Evolutionary conservation across 2,329 filamentous ascomycete genomes (phyloP), one percentile per base, ranked within the genome.

Genomic region (Sclerotinia sclerotiorum): DNA sequence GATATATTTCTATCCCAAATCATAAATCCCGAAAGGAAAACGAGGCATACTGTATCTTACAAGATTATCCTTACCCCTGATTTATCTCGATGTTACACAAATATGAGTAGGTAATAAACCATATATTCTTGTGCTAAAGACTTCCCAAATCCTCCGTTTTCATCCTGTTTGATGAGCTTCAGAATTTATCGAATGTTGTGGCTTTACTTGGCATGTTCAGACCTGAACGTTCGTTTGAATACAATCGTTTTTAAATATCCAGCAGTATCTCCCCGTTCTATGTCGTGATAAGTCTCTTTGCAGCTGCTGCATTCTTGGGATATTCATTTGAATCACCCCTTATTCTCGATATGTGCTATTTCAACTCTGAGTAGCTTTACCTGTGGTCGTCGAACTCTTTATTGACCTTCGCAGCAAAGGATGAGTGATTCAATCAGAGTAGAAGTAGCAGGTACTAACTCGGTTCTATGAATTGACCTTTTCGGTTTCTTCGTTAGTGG

Each of bases 1-100:
- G 32, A 57, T 15, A 24, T 17, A 11, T 60, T 61, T 35, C 44
- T 49, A 61, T 49, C 58, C 49, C 46, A 61, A 48, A 49, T 61
- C 27, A 7, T 29, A 49, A 42, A 8, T 48, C 10, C 27, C 5
- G 21, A n/a, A 29, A 29, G 42, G 10, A 44, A 17, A 27, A 29
- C 10, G 42, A 60, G 32, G 24, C 10, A 60, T 29, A 3, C 19
- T 11, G 7, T 24, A n/a, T 56, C 21, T 39, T 39, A 1, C 10
- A 24, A 51, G 48, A 13, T 8, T 15, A n/a, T 39, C 32, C 32
- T 56, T 56, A n/a, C 29, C 10, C 29, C 10, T 39, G 32, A 11
- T 13, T 56, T 13, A 11, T 56, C 54, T 39, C 32, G 21, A 39
- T 10, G 32, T 24, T 32, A n/a, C 52, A 21, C 52, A 55, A n/a